Percentiles rank a stretch among this genome's conserved stretches.
Evolutionary conservation across 176 grass and related monocot genomes (phyloP).

Genomic region (Avena eriantha): DNA sequence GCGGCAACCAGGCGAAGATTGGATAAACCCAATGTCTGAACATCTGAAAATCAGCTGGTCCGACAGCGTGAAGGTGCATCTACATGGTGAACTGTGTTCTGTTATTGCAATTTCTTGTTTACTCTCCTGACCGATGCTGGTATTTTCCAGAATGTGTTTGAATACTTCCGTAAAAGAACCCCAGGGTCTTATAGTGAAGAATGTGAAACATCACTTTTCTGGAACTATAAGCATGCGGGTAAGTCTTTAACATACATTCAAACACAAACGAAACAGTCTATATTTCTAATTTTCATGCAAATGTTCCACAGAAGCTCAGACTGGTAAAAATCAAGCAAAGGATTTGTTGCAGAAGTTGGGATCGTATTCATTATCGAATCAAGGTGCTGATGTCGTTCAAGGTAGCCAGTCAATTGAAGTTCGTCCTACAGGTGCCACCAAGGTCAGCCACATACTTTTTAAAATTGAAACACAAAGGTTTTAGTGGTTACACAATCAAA

Average conservation of each 20-base stretch:
- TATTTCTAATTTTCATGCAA: background rate
- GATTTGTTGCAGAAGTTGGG: conserved; percentile 90
- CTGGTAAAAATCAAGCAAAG: conserved; percentile 86
- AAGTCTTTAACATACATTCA: conserved; percentile 21
- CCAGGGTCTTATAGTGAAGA: conserved; percentile 86
- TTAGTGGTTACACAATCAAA: background rate
- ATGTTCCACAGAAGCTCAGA: conserved; percentile 57
- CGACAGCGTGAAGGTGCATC: conserved; percentile 80
- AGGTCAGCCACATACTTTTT: conserved; percentile 47
- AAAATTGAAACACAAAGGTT: background rate
- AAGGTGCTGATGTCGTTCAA: conserved; percentile 81
- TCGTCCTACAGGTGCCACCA: conserved; percentile 81
- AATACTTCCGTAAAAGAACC: conserved; percentile 89
- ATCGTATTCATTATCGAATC: conserved; percentile 87
- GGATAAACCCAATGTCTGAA: conserved; percentile 86
- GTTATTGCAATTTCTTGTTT: conserved; percentile 9
- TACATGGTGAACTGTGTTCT: conserved; percentile 20
- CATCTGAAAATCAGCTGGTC: conserved; percentile 87
- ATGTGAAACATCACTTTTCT: conserved; percentile 82
- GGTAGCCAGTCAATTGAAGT: conserved; percentile 92
- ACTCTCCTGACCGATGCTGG: conserved; percentile 30
- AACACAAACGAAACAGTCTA: background rate
- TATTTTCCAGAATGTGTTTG: conserved; percentile 77
- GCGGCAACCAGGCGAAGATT: conserved; percentile 65
- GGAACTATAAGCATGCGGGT: conserved; percentile 96